Base-by-base conservation (phyloP, 2,329 filamentous ascomycete species). In the Cladophialophora immunda region DNA sequence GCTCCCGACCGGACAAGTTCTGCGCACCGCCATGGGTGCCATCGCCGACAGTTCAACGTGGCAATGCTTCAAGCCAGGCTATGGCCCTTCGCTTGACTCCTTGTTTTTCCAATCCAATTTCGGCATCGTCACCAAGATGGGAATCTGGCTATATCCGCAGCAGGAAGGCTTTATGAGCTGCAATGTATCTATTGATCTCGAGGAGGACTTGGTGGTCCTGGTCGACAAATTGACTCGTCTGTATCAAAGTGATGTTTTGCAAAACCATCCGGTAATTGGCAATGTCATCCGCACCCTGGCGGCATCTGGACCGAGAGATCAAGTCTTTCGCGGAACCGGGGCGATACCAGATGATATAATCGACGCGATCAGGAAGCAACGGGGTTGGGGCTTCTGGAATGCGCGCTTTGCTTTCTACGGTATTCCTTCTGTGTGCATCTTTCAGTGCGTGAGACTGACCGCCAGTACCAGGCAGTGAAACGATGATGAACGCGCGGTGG, bases 1-100 rank as follows among this genome's bases (percentile, higher is more conserved):
- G 1, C 71, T 82, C 0, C 78, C 80, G 0, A 75, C 74, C 13
- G 78, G 78, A 1, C 70, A 75, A 19, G 62, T 81, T 3, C 65
- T 80, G 5, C 73, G 79, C 11, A 81, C 78, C 1, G 79, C 78
- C 2, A 80, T 80, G 78, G 79, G 79, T 4, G 72, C 70, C 17
- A 64, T 67, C 19, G 15, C 30, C 19, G 25, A 52, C 15, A 6
- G n/a, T 8, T 17, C 25, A 1, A 32, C 27, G 8, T 6, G 7
- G 4, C 27, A 32, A 34, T n/a, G 52, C 13, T 64, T 19, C 41
- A 58, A 58, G n/a, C 22, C 34, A 19, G 36, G 36, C 55, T 64
- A 52, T 22, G 62, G 62, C 17, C 62, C 62, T 4, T 29, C 22
- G 29, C 17, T 52, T 29, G 62, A 58, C 4, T 34, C 36, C 17